Conservation (phyloP, 1,284 basidiomycete genomes). For the Ganoderma multipileum region DNA sequence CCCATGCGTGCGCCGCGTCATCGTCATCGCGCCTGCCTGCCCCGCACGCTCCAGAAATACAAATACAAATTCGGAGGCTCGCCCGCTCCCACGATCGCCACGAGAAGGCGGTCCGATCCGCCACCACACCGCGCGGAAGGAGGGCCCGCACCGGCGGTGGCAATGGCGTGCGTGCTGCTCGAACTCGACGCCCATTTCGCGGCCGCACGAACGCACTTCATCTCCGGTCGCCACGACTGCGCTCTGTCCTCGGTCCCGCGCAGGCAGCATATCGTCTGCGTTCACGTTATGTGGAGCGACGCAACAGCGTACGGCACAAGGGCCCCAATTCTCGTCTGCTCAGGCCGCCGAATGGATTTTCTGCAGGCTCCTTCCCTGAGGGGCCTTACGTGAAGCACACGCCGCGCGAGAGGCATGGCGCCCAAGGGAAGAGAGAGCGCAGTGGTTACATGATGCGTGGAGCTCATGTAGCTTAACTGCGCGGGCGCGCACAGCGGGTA, state of each 20-base stretch:
- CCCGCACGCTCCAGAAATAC: constrained; percentile 9
- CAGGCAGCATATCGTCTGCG: not conserved
- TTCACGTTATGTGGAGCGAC: not conserved
- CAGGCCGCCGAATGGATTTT: not conserved
- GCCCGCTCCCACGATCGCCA: constrained; percentile 12
- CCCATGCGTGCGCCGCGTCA: constrained; percentile 1
- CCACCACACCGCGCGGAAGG: not conserved
- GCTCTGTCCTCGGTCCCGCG: constrained; percentile 22
- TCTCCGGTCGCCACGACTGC: constrained; percentile 27
- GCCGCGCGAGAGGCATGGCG: constrained; percentile 24
- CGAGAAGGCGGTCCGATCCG: not conserved
- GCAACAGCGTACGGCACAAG: not conserved
- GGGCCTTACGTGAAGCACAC: constrained; percentile 17
- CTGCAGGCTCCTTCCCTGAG: not conserved
- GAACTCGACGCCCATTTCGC: too few relatives aligned
- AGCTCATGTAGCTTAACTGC: constrained; percentile 20
- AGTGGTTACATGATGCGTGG: constrained; percentile 11
- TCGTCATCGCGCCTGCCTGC: constrained; percentile 10
- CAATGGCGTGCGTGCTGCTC: constrained; percentile 9
- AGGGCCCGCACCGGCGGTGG: constrained; percentile 10
- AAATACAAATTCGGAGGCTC: constrained; percentile 4
- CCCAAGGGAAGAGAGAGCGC: constrained; percentile 9
- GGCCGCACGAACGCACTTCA: constrained; percentile 12
- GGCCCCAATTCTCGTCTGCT: not conserved
- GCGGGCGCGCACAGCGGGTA: constrained; percentile 2